Conservation (phyloP, 108 stramenopile genomes). For the Cyclostephanos tholiformis region DNA sequence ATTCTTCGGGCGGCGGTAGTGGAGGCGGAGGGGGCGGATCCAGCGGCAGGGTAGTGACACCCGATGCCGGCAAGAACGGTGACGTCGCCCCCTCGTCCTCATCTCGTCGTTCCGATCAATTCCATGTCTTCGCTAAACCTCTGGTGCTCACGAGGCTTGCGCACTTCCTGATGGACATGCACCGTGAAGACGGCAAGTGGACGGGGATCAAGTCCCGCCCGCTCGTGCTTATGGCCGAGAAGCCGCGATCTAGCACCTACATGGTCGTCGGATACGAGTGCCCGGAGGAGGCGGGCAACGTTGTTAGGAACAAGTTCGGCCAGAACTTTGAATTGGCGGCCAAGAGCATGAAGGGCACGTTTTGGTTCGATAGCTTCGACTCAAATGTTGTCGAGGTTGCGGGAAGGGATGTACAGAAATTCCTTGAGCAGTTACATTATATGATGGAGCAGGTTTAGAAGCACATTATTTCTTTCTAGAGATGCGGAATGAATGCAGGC, state of each 20-base stretch:
- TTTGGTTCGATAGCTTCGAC: constrained; percentile 90
- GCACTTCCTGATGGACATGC: constrained; percentile 87
- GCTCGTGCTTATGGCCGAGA: constrained; percentile 84
- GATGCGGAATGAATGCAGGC: background rate
- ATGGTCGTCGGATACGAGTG: constrained; percentile 91
- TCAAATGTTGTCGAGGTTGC: constrained; percentile 88
- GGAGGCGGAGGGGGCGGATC: constrained; percentile 27
- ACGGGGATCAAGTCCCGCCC: constrained; percentile 83
- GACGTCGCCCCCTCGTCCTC: constrained; percentile 8
- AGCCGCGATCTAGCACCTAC: constrained; percentile 72
- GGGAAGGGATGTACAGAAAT: constrained; percentile 83
- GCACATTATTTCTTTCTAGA: background rate
- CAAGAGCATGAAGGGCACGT: constrained; percentile 74
- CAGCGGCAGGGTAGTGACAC: constrained; percentile 45
- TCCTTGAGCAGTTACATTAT: constrained; percentile 91
- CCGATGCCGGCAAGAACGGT: constrained; percentile 28
- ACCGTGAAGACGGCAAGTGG: constrained; percentile 93
- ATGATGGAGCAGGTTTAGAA: constrained; percentile 64
- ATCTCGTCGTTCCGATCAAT: constrained; percentile 13
- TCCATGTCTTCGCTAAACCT: constrained; percentile 82
- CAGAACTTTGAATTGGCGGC: constrained; percentile 89
- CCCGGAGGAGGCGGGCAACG: constrained; percentile 71
- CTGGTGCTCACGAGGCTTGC: constrained; percentile 78
- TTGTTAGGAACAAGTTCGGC: constrained; percentile 83
- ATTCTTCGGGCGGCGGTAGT: constrained; percentile 59